Conservation (phyloP, 1,284 basidiomycete species). For the Neonothopanus nambi region DNA sequence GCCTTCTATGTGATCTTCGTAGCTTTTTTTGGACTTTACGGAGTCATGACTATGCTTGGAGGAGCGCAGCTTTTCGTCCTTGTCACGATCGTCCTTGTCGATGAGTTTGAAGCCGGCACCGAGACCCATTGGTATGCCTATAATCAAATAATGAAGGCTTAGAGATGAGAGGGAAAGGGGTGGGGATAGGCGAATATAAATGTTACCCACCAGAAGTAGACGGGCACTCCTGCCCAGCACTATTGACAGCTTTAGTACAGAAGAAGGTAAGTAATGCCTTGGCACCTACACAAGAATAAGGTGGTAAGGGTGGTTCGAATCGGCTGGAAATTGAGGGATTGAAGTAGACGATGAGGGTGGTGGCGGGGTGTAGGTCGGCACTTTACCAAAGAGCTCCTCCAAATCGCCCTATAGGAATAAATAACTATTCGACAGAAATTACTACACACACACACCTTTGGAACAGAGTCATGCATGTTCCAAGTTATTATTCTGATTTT, state of each 20-base stretch:
- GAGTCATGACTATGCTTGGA: constrained; percentile 38
- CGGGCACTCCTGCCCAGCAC: constrained; percentile 84
- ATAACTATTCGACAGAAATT: not conserved
- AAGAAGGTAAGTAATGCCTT: constrained; percentile 9
- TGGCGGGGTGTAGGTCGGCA: constrained; percentile 50
- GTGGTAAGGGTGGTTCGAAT: constrained; percentile 74
- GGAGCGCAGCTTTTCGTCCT: constrained; percentile 33
- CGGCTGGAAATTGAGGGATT: constrained; percentile 52
- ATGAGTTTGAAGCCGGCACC: constrained; percentile 72
- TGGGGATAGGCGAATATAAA: constrained; percentile 14
- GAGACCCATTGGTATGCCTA: constrained; percentile 74
- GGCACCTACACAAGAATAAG: constrained; percentile 69
- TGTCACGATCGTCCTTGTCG: constrained; percentile 34
- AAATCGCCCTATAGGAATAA: constrained; percentile 57
- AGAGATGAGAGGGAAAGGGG: constrained; percentile 5
- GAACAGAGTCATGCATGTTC: constrained; percentile 81
- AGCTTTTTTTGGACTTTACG: constrained; percentile 29
- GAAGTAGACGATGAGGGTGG: constrained; percentile 25
- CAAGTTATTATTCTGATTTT: constrained; percentile 51
- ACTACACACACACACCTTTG: constrained; percentile 51
- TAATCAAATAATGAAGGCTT: not conserved
- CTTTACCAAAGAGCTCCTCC: constrained; percentile 69
- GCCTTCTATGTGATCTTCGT: constrained; percentile 36
- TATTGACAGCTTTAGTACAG: constrained; percentile 29
- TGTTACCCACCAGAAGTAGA: constrained; percentile 69